Percentiles rank a stretch among this genome's conserved stretches.
These are phyloP conservation scores for Geosmithia putterillii DNA, from an alignment of 2,329 filamentous ascomycete genomes.

Conservation along the genomic window DNA sequence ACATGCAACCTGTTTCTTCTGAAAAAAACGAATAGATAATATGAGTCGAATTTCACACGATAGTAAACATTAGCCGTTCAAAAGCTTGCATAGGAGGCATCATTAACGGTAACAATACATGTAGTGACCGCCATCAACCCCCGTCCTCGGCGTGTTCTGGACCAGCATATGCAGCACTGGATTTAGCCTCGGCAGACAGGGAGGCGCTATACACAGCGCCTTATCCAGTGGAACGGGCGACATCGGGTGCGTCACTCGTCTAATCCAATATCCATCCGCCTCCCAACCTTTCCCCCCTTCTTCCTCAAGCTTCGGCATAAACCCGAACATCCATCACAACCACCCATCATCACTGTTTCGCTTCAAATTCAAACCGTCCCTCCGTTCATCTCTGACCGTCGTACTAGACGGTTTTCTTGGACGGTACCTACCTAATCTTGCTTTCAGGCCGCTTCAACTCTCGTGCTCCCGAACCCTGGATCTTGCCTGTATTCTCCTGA, in stretches of 20 bases:
- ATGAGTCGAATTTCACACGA: no score
- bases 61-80: no score
- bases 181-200: constrained; percentile 4
- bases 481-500: no score
- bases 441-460: no score
- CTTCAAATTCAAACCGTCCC: neutral
- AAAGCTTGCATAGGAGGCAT: no score
- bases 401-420: neutral
- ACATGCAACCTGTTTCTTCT: no score
- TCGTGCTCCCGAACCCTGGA: no score
- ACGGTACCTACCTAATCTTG: neutral
- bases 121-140: neutral
- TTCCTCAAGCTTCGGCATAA: neutral
- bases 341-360: neutral
- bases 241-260: neutral
- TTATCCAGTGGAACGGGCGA: neutral
- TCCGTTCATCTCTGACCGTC: neutral
- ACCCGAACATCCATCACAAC: neutral
- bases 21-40: no score
- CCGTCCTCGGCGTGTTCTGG: neutral
- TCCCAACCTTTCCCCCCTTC: neutral
- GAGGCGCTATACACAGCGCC: neutral
- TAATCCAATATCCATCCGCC: neutral
- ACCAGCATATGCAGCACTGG: neutral
- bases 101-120: no score